Evolutionary conservation across 2,329 filamentous ascomycete species (phyloP).

Genomic region (Talaromyces sp.): DNA sequence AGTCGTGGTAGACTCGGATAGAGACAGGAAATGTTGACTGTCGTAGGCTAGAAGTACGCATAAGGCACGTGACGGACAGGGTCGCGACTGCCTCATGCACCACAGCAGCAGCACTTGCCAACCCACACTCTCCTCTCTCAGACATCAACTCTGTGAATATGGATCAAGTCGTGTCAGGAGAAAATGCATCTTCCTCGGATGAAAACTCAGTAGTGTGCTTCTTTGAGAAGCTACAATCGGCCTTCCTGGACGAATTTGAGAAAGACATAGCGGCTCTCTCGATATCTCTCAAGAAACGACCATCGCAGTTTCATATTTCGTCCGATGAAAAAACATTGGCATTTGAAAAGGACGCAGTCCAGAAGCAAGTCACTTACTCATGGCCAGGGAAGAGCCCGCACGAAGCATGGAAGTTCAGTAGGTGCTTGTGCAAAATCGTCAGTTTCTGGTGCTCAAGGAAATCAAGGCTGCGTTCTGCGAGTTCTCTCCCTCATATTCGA

Average conservation of each 20-base stretch:
- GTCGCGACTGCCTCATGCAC: neutral
- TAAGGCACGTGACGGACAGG: neutral
- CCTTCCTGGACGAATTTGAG: constrained; percentile 9
- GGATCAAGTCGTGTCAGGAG: neutral
- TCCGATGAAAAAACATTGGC: constrained; percentile 17
- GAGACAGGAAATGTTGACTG: neutral
- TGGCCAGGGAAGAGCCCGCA: constrained; percentile 53
- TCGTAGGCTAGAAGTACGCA: neutral
- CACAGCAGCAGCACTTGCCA: neutral
- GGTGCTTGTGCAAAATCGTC: neutral
- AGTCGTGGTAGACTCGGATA: neutral
- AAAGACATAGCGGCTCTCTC: constrained; percentile 15
- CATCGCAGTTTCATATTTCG: constrained; percentile 23
- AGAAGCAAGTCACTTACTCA: constrained; percentile 31
- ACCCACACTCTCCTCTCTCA: neutral
- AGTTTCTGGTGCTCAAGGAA: neutral
- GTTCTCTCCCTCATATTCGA: constrained; percentile 53
- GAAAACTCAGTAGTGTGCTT: neutral
- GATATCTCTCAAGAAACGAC: constrained; percentile 22
- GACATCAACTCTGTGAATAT: neutral
- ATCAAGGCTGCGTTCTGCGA: constrained; percentile 30
- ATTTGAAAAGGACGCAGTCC: constrained; percentile 5
- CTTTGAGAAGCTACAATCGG: constrained; percentile 6
- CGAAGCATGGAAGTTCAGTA: constrained; percentile 53
- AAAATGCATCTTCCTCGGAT: neutral